Evolutionary conservation across 306 rosid genomes (phyloP).

Genomic region (Cucurbita ficifolia): DNA sequence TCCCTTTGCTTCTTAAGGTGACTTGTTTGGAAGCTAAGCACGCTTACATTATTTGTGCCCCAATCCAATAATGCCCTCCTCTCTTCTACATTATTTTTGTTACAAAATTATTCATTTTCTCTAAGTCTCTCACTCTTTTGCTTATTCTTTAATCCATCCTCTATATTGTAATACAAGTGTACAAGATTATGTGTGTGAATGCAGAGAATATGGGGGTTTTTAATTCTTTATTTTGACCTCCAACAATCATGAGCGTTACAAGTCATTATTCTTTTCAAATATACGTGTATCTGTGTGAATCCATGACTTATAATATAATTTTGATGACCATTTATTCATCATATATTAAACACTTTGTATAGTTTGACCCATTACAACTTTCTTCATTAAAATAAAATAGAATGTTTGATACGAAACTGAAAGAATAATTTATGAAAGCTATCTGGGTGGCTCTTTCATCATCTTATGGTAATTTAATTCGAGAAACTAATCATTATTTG

Average conservation of each 20-base stretch:
- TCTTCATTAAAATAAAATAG: neutral
- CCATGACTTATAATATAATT: neutral
- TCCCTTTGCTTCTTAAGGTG: neutral
- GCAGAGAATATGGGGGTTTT: neutral
- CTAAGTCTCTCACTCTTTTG: neutral
- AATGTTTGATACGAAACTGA: neutral
- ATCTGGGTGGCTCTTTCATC: neutral
- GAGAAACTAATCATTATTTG: no score
- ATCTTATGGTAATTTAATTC: no score
- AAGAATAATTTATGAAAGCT: neutral
- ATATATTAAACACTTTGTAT: neutral
- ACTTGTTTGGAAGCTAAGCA: conserved; percentile 7
- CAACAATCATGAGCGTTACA: neutral
- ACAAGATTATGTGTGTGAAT: neutral
- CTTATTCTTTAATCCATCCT: conserved; percentile 1
- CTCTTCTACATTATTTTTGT: neutral
- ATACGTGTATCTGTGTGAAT: neutral
- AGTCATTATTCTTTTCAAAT: neutral
- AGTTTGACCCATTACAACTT: neutral
- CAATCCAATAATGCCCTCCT: neutral
- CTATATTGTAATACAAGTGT: neutral
- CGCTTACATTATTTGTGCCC: neutral
- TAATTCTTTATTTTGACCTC: neutral
- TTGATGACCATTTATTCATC: neutral
- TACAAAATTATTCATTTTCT: neutral